Base-by-base conservation (phyloP, 139 green algal genomes). In the Limnomonas spitsbergensis region DNA sequence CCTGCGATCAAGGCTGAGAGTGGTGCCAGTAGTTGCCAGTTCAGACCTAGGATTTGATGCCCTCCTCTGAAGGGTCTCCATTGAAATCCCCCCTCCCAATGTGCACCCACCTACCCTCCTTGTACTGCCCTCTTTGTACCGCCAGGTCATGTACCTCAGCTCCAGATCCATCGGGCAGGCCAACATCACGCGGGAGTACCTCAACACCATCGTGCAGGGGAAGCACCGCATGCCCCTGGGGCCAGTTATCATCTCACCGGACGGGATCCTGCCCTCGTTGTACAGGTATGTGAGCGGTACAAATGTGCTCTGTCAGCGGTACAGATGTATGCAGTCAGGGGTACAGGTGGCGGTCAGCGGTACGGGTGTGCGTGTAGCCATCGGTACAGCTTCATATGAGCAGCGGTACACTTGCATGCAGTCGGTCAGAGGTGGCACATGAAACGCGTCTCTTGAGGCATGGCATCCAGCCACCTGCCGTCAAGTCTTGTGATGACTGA, bases 221-320 rank as follows among this genome's bases (percentile, higher is more conserved):
- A 73, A 87, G 36, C 81, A 89, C 80, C 85, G 84, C 71, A 91
- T 97, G 84, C 90, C 89, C 1, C 38, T 85, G 52, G 95, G 95
- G 0, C 95, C 95, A 14, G 92, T 98, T 76, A 95, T 98, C 79
- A 97, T 98, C 34, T 97, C 94, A 4, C 95, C 95, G 4, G 92
- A 98, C 76, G 93, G 94, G 39, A 87, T 98, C 27, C 84, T 97
- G 69, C 94, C 93, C 2, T 95, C 90, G 24, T 85, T 98, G 52
- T 98, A 97, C 88, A 90, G 94, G 61, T 90, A 69, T 34, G 73
- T 32, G n/a, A 14, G 35, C n/a, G n/a, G n/a, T n/a, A n/a, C n/a
- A n/a, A n/a, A n/a, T n/a, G n/a, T n/a, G n/a, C n/a, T n/a, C n/a
- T n/a, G n/a, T n/a, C n/a, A n/a, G n/a, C n/a, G n/a, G n/a, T n/a